Conservation (phyloP, 2,329 filamentous ascomycete species). For the Keithomyces neogunnii region DNA sequence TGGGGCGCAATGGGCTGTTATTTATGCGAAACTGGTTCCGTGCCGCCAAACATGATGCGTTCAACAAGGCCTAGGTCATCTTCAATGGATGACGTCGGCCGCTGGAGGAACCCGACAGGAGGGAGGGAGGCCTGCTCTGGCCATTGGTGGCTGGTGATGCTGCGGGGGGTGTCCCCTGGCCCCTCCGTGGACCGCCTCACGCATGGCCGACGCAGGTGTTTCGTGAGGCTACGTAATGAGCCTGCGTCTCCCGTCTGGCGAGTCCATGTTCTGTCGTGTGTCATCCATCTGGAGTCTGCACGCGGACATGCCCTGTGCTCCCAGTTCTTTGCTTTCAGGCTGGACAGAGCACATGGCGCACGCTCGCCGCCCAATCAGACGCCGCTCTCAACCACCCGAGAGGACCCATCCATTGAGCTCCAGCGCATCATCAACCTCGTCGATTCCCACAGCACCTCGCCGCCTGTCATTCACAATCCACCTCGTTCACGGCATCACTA, state of each 20-base stretch:
- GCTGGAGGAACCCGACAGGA: neutral
- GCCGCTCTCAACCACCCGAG: neutral
- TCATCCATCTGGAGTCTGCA: no score
- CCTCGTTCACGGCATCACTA: neutral
- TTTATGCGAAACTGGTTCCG: neutral
- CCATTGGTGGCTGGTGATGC: neutral
- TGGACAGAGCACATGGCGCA: neutral
- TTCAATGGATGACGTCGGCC: slow-evolving; percentile 7
- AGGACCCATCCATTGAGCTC: neutral
- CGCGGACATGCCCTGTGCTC: no score
- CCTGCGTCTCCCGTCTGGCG: no score
- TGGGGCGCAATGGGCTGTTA: neutral
- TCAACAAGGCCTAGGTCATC: no score
- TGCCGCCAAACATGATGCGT: neutral
- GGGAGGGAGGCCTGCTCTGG: neutral
- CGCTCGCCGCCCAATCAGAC: neutral
- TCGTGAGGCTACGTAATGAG: neutral
- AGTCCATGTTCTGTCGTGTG: no score
- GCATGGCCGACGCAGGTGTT: slow-evolving; percentile 14
- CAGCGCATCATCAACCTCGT: neutral
- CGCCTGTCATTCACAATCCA: neutral
- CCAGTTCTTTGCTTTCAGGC: neutral
- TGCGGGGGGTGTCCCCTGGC: neutral
- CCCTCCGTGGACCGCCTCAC: neutral
- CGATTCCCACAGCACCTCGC: neutral